Percentiles rank a stretch among this genome's conserved stretches.
phyloP scores from a whole-genome alignment of 495 filamentous ascomycete species.

The Hypoxylon crocopeplum region DNA sequence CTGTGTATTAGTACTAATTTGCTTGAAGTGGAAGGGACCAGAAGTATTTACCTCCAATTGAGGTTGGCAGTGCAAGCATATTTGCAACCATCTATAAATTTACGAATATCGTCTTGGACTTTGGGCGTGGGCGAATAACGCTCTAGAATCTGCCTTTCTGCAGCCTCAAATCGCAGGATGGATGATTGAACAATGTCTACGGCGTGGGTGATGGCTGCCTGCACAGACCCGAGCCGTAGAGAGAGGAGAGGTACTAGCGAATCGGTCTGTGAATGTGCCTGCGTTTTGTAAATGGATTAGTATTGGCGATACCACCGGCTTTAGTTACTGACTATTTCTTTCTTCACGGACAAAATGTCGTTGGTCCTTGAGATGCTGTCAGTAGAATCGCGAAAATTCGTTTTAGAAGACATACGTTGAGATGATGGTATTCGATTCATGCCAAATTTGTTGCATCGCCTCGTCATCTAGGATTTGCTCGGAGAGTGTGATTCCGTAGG shows the following conservation, averaged over 20 bases:
- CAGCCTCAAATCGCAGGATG: conserved; percentile 18
- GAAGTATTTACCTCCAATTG: conserved; percentile 31
- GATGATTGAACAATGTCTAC: conserved; percentile 21
- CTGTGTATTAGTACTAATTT: neutral
- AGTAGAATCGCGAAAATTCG: neutral
- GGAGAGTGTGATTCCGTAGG: conserved; percentile 8
- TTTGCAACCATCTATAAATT: conserved; percentile 33
- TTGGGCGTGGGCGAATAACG: conserved; percentile 15
- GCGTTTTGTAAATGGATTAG: conserved; percentile 11
- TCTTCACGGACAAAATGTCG: conserved; percentile 23
- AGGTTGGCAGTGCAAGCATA: conserved; percentile 36
- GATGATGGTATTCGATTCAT: conserved; percentile 7
- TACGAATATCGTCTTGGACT: conserved; percentile 13
- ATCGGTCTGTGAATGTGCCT: conserved; percentile 18
- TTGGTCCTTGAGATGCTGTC: conserved; percentile 5
- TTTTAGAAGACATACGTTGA: neutral
- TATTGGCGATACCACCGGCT: neutral
- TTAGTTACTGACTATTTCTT: conserved; percentile 21
- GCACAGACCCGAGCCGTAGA: conserved; percentile 19
- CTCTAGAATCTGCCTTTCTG: conserved; percentile 14
- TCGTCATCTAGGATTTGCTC: conserved; percentile 8
- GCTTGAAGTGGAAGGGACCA: neutral
- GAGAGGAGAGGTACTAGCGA: conserved; percentile 21
- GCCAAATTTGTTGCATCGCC: conserved; percentile 10
- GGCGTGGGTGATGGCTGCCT: conserved; percentile 20